These are phyloP conservation scores for Phytophthora hybrid DNA, from an alignment of 352 stramenopile genomes.

Conservation along the genomic window DNA sequence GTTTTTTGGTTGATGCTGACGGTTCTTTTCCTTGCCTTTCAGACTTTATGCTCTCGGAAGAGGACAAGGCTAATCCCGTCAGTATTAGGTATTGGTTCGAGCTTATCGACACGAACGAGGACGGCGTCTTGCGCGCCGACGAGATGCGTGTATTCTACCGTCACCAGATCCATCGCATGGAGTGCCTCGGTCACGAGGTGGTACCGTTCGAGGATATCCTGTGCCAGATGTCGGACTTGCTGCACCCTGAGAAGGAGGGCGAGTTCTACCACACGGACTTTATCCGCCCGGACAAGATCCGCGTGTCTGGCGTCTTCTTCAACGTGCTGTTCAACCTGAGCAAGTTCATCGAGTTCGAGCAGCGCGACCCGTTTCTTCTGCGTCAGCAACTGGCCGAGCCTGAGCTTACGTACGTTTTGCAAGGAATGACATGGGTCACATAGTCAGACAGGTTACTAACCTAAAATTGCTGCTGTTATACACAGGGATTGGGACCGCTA, in stretches of 20 bases:
- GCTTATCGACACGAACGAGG: constrained; percentile 98
- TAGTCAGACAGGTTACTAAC: constrained; percentile 6
- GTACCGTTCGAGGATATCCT: constrained; percentile 99
- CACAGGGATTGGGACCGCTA: constrained; percentile 98
- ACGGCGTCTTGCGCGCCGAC: constrained; percentile 96
- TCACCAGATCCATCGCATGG: constrained; percentile 96
- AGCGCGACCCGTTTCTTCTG: constrained; percentile 97
- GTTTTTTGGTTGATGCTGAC: neutral
- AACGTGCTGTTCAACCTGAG: constrained; percentile 99
- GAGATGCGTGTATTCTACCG: constrained; percentile 96
- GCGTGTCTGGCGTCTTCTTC: constrained; percentile 97
- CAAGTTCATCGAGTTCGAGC: constrained; percentile 99
- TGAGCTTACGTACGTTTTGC: constrained; percentile 78
- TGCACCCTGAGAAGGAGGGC: constrained; percentile 79
- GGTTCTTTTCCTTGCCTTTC: neutral
- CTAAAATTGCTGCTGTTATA: constrained; percentile 1
- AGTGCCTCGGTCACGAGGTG: constrained; percentile 98
- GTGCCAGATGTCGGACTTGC: constrained; percentile 96
- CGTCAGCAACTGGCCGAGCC: constrained; percentile 92
- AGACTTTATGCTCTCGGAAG: constrained; percentile 99
- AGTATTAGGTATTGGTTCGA: constrained; percentile 99
- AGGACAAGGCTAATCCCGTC: constrained; percentile 98
- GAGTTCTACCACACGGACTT: constrained; percentile 87
- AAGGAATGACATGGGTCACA: no score
- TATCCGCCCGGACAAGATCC: constrained; percentile 87